A percentile compares a stretch with the other conserved stretches of the same genome.
Evolutionary conservation across 1,284 basidiomycete species (phyloP).

Genomic region (Leccinum fallax): DNA sequence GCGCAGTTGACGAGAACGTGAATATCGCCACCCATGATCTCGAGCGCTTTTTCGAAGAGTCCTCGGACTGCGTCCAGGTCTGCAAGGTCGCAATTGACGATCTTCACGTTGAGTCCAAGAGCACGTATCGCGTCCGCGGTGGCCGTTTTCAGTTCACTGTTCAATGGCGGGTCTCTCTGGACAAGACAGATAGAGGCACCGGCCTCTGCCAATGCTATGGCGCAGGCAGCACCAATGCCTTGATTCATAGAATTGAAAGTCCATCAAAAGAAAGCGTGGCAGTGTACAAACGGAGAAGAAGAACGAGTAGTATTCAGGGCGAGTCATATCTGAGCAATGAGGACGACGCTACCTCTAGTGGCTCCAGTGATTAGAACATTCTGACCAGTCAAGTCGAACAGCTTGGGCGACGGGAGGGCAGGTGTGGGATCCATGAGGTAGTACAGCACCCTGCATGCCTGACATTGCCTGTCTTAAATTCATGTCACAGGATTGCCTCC

Average conservation of each 20-base stretch:
- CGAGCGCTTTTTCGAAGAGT: slow-evolving; percentile 66
- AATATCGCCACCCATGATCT: slow-evolving; percentile 65
- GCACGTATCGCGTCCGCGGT: slow-evolving; percentile 59
- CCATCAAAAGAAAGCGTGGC: slow-evolving; percentile 13
- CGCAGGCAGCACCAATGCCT: slow-evolving; percentile 78
- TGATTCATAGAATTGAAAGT: slow-evolving; percentile 23
- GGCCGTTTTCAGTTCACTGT: slow-evolving; percentile 49
- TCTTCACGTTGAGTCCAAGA: slow-evolving; percentile 45
- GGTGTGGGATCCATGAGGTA: slow-evolving; percentile 47
- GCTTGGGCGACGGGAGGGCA: slow-evolving; percentile 46
- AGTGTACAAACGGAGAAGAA: slow-evolving; percentile 22
- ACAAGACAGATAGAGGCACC: slow-evolving; percentile 85
- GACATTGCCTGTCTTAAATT: slow-evolving; percentile 26
- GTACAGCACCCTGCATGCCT: slow-evolving; percentile 9
- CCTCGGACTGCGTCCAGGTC: slow-evolving; percentile 67
- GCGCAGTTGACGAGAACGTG: slow-evolving; percentile 94
- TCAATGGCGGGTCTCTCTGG: slow-evolving; percentile 51
- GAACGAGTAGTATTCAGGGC: neutral
- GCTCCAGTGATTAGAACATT: slow-evolving; percentile 74
- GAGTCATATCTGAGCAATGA: slow-evolving; percentile 23
- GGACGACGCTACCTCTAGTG: slow-evolving; percentile 54
- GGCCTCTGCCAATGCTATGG: slow-evolving; percentile 72
- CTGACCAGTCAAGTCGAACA: slow-evolving; percentile 63
- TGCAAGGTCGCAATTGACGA: slow-evolving; percentile 78
- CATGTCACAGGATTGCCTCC: slow-evolving; percentile 3